Base-by-base conservation (phyloP, 306 rosid species). In the Calophaca sinica region DNA sequence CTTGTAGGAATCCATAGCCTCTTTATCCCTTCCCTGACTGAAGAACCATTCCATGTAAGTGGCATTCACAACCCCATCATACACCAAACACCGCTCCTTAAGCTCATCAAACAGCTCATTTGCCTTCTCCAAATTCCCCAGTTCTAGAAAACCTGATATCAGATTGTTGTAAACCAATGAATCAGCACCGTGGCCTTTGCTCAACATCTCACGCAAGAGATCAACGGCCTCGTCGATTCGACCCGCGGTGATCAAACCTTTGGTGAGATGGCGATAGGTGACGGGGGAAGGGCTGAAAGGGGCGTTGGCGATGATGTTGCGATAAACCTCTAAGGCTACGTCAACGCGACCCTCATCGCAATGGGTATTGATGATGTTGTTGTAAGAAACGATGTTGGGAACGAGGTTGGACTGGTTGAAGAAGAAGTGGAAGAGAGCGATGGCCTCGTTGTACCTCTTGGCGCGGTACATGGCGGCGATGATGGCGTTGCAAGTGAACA, bases 401-500 rank as follows among this genome's bases (percentile, higher is more conserved):
- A 94, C 93, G 50, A 91, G 85, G 80, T 91, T 91, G 0, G 86
- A 88, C 63, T 90, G 98, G 31, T 80, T 83, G 86, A 89, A 94
- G 83, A 94, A 94, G 78, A 89, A 94, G 9, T 91, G 92, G 67
- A 91, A 91, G 26, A 94, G 89, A 5, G 90, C 92, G 63, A 87
- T 76, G 41, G 96, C 96, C 44, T 91, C 97, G 5, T 41, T 65
- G 62, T 89, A 91, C 86, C 97, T 85, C 87, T 85, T 84, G 3
- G 84, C 88, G 6, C 98, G 93, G 75, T 89, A 94, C 98, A 94
- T 94, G 75, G 96, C 93, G 2, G 96, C 98, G 7, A 94, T 83
- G 49, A 94, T 86, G 76, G 98, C 98, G 41, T 94, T 94, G 83
- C 98, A 94, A n/a, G 98, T 94, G 86, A 89, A 91, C 7, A 94